These are phyloP conservation scores for Lactuca sativa DNA, from an alignment of 129 eudicot species.

Conservation along the genomic window DNA sequence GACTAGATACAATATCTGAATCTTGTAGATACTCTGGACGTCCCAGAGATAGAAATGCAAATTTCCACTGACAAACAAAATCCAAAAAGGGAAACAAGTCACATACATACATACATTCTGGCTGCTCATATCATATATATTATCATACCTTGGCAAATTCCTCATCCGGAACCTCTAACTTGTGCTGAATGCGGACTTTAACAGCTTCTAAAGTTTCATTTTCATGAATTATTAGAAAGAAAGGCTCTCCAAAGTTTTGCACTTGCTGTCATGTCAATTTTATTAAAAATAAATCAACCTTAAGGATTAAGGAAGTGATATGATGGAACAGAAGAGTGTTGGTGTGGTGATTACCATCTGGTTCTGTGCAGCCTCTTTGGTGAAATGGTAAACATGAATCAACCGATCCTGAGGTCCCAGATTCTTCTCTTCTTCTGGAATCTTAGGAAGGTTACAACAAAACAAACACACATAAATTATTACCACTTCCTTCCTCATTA, in stretches of 20 bases:
- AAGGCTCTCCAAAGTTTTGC: slow-evolving; percentile 76
- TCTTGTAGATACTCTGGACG: slow-evolving; percentile 59
- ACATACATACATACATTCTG: too few species aligned
- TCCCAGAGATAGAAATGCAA: slow-evolving; percentile 55
- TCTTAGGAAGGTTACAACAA: slow-evolving; percentile 33
- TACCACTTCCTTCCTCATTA: not conserved
- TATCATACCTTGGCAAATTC: slow-evolving; percentile 61
- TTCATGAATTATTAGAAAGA: slow-evolving; percentile 54
- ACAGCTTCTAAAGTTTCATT: slow-evolving; percentile 54
- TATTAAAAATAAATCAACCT: not conserved
- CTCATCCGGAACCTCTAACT: slow-evolving; percentile 57
- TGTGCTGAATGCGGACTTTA: slow-evolving; percentile 48
- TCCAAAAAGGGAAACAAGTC: not conserved
- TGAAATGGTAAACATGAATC: slow-evolving; percentile 95
- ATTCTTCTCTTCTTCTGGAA: slow-evolving; percentile 97
- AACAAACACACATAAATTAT: not conserved
- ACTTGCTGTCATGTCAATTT: slow-evolving; percentile 66
- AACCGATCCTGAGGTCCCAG: slow-evolving; percentile 81
- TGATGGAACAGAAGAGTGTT: not conserved
- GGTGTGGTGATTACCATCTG: slow-evolving; percentile 62
- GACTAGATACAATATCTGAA: slow-evolving; percentile 48
- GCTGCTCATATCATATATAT: too few species aligned
- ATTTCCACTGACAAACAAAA: slow-evolving; percentile 52
- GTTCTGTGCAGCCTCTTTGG: slow-evolving; percentile 87
- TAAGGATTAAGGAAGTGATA: too few species aligned